These are phyloP conservation scores for Zasmidium citrigriseum DNA, from an alignment of 2,329 filamentous ascomycete species.

Conservation along the genomic window DNA sequence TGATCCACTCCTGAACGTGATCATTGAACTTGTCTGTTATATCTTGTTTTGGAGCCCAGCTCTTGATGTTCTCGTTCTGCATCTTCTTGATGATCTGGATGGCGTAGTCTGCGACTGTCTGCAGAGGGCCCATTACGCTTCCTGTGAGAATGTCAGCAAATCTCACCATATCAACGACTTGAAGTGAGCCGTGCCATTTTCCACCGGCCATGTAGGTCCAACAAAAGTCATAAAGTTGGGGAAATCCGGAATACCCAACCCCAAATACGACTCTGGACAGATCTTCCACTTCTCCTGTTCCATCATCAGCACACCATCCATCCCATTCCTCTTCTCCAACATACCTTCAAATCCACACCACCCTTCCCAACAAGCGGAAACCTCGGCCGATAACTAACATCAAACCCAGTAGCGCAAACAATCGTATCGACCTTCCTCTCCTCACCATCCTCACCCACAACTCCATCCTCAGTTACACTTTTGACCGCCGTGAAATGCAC, in stretches of 20 bases:
- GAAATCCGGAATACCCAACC: constrained; percentile 44
- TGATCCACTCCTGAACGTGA: constrained; percentile 48
- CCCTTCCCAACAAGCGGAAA: constrained; percentile 46
- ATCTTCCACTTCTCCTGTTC: constrained; percentile 39
- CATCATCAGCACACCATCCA: background rate
- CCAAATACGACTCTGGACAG: constrained; percentile 43
- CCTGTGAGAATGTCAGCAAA: background rate
- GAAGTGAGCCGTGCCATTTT: constrained; percentile 40
- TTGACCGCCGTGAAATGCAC: constrained; percentile 52
- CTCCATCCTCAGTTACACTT: constrained; percentile 48
- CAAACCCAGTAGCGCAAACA: constrained; percentile 50
- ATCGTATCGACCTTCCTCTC: constrained; percentile 46
- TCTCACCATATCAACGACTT: background rate
- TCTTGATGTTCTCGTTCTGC: constrained; percentile 48
- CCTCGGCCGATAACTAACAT: constrained; percentile 45
- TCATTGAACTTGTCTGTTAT: constrained; percentile 47
- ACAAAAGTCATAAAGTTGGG: constrained; percentile 47
- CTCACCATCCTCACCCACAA: constrained; percentile 45
- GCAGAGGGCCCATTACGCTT: constrained; percentile 44
- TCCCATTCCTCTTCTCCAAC: background rate
- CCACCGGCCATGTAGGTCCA: constrained; percentile 40
- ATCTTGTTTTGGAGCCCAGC: constrained; percentile 42
- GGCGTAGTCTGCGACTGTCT: constrained; percentile 42
- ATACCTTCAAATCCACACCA: constrained; percentile 39
- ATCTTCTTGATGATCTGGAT: constrained; percentile 48